Conservation (phyloP, 805 yeast species). For the Nematodospora valgi region DNA sequence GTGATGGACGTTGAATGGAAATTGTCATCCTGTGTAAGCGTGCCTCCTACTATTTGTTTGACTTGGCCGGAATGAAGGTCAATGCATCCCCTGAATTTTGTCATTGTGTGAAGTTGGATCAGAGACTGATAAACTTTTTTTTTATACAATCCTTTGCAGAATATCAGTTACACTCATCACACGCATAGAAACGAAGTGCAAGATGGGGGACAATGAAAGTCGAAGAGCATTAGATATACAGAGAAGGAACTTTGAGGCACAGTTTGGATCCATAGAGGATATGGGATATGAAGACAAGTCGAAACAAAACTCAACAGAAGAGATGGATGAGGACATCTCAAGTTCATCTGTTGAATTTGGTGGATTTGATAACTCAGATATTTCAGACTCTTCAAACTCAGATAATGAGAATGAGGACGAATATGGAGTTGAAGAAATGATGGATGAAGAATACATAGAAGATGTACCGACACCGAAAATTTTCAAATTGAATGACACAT, state of each 20-base stretch:
- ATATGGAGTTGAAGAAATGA: slow-evolving; percentile 9
- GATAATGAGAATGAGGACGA: slow-evolving; percentile 10
- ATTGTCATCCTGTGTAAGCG: slow-evolving; percentile 53
- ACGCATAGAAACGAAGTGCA: too few relatives aligned
- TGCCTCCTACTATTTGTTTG: slow-evolving; percentile 95
- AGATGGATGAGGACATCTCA: slow-evolving; percentile 15
- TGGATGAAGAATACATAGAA: slow-evolving; percentile 12
- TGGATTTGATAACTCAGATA: slow-evolving; percentile 13
- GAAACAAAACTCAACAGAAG: slow-evolving; percentile 17
- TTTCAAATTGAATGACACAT: slow-evolving; percentile 40
- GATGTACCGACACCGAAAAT: slow-evolving; percentile 36
- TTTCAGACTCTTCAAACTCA: slow-evolving; percentile 15
- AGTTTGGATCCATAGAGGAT: slow-evolving; percentile 56
- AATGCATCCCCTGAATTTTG: slow-evolving; percentile 88
- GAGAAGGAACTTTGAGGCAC: slow-evolving; percentile 58
- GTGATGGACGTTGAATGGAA: slow-evolving; percentile 20
- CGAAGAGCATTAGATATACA: slow-evolving; percentile 46
- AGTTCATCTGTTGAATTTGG: slow-evolving; percentile 11
- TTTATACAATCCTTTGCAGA: not conserved
- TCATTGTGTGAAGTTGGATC: slow-evolving; percentile 48
- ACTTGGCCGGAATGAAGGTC: slow-evolving; percentile 95
- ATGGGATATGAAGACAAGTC: slow-evolving; percentile 36
- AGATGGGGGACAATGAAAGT: slow-evolving; percentile 21
- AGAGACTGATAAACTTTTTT: not conserved
- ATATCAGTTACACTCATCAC: too few relatives aligned